Evolutionary conservation across 1,139 yeast species (phyloP), one percentile per base, ranked within the genome.

Genomic region (Torulaspora pretoriensis): DNA sequence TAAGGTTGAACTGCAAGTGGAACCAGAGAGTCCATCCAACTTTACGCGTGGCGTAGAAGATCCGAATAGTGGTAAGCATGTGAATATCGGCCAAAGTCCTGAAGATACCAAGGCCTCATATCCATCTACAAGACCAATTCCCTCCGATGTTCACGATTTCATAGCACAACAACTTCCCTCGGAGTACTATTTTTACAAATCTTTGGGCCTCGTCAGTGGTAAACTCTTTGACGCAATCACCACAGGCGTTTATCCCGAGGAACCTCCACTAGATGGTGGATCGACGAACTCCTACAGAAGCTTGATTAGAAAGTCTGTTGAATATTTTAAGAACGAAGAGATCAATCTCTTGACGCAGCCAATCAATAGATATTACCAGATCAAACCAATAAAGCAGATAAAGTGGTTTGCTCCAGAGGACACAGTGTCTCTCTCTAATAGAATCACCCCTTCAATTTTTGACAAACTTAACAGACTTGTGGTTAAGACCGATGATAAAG

Each of bases 101-200:
- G 36, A 40, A 14, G 9, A 23, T 23, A 9, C 38, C 38, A 38
- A 28, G 37, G 32, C 22, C 27, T 13, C 41, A 12, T 33, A 40
- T 3, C 27, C 43, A 4, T 35, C 49, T 9, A 43, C 47, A 10
- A 23, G 61, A 67, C 29, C 73, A 69, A 51, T 72, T 24, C 97
- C 97, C 4, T 77, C 78, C 50, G 95, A 89, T 63, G 72, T 87
- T 17, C 95, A 87, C 60, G 92, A 83, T 40, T 77, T 90, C 43
- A 75, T 92, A 42, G 89, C 95, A 3, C 90, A 86, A 63, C 77
- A 94, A 59, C 71, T 92, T 43, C 96, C 97, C 1, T 86, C 89
- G 38, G 97, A 90, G 66, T 72, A 85, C 37, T 83, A 80, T 60
- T 88, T 83, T 60, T 92, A 89, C 65, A 80, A 81, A 59, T 82